Percentiles rank a stretch among this genome's conserved stretches.
Conservation (phyloP, 2,329 filamentous ascomycete genomes). For the Colletotrichum phormii region DNA sequence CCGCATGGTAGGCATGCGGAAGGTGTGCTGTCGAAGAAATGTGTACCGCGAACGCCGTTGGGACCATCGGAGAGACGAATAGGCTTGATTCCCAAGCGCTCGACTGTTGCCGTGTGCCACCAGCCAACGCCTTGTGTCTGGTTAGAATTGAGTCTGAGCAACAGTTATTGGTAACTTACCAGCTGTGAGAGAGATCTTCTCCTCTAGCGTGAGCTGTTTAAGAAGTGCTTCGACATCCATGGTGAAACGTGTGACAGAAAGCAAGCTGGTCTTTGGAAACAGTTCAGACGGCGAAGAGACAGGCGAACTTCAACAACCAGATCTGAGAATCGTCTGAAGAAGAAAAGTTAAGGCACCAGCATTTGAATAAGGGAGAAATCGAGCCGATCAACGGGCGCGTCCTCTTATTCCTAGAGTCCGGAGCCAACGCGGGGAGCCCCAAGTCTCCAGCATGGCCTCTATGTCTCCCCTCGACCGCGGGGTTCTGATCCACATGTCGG, state of each 20-base stretch:
- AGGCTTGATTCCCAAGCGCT: constrained; percentile 26
- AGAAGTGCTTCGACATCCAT: constrained; percentile 36
- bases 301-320: background rate
- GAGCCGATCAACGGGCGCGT: background rate
- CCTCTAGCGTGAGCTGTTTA: constrained; percentile 35
- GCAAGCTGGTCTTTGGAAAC: background rate
- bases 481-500: constrained; percentile 19
- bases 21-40: constrained; percentile 73
- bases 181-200: constrained; percentile 36
- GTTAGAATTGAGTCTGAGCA: background rate
- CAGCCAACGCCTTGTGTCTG: constrained; percentile 28
- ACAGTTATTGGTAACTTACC: background rate
- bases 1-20: constrained; percentile 71
- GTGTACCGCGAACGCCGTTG: constrained; percentile 67
- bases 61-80: constrained; percentile 39
- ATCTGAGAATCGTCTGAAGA: background rate
- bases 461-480: constrained; percentile 10
- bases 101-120: constrained; percentile 39
- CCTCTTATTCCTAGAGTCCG: constrained; percentile 13
- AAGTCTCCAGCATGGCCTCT: background rate
- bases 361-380: background rate
- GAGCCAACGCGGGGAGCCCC: constrained; percentile 8
- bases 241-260: background rate
- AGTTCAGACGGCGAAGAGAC: background rate
- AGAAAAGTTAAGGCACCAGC: background rate